Percentiles rank a stretch among this genome's conserved stretches.
These are phyloP conservation scores for Colletotrichum agaves DNA, from an alignment of 2,329 filamentous ascomycete species.

Conservation along the genomic window DNA sequence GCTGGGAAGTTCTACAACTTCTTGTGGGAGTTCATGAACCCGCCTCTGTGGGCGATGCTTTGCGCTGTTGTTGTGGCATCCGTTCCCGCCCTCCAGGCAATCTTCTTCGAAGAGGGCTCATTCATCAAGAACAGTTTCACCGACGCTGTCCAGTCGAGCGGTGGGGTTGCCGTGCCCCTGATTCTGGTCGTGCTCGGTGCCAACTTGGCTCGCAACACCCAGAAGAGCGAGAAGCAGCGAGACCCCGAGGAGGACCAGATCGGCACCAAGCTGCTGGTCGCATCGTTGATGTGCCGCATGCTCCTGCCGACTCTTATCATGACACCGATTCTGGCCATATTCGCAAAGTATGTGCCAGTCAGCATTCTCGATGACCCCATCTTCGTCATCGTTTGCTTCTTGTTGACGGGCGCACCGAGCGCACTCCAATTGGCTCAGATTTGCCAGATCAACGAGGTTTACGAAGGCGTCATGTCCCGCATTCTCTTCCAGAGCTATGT, in stretches of 20 bases:
- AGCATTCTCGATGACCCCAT: constrained; percentile 98
- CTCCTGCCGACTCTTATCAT: constrained; percentile 90
- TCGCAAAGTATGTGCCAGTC: constrained; percentile 90
- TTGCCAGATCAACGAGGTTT: constrained; percentile 97
- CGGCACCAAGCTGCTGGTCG: constrained; percentile 82
- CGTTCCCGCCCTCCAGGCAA: constrained; percentile 79
- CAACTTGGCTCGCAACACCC: constrained; percentile 91
- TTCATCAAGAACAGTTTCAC: constrained; percentile 95
- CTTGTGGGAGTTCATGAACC: constrained; percentile 96
- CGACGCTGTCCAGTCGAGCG: constrained; percentile 84
- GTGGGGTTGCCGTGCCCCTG: constrained; percentile 90
- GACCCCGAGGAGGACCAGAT: constrained; percentile 77
- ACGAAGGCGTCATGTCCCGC: constrained; percentile 92
- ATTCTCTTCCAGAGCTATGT: constrained; percentile 97
- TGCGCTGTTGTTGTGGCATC: constrained; percentile 91
- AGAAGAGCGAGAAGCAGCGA: constrained; percentile 71
- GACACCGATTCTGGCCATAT: constrained; percentile 86
- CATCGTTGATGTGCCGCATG: constrained; percentile 90
- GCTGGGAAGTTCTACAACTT: constrained; percentile 67
- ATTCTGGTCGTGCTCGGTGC: constrained; percentile 96
- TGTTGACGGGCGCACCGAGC: constrained; percentile 92
- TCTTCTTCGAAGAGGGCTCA: constrained; percentile 90
- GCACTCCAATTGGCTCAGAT: constrained; percentile 97
- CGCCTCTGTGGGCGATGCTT: constrained; percentile 97
- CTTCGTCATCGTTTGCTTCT: constrained; percentile 97